A percentile compares a stretch with the other conserved stretches of the same genome.
Conservation (phyloP, 2,329 filamentous ascomycete genomes). For the Fusarium albosuccineum region DNA sequence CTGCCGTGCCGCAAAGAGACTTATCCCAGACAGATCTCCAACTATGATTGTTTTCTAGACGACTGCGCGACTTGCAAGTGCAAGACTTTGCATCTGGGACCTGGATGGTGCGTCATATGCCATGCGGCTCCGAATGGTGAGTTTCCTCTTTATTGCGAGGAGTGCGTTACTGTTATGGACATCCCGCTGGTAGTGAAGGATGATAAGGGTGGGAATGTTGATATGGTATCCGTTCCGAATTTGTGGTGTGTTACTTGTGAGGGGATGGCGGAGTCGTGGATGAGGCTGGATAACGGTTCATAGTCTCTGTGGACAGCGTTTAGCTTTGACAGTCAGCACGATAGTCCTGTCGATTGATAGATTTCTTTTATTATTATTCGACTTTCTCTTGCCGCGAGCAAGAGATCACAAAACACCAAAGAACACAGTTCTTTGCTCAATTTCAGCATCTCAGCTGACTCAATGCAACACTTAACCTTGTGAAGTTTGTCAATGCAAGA, state of each 20-base stretch:
- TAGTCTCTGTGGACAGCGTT: too few relatives aligned
- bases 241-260: constrained; percentile 40
- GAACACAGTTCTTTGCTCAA: too few relatives aligned
- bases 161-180: constrained; percentile 14
- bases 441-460: too few relatives aligned
- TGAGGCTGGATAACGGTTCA: constrained; percentile 2
- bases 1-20: constrained; percentile 10
- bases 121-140: background rate
- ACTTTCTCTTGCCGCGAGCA: too few relatives aligned
- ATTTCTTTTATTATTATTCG: too few relatives aligned
- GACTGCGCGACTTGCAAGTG: constrained; percentile 4
- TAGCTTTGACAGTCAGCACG: too few relatives aligned
- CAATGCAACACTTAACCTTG: too few relatives aligned
- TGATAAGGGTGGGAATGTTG: constrained; percentile 24
- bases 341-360: too few relatives aligned
- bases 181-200: constrained; percentile 24
- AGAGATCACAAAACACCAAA: too few relatives aligned
- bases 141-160: constrained; percentile 28
- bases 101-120: constrained; percentile 36
- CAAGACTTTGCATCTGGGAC: constrained; percentile 37
- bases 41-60: constrained; percentile 19
- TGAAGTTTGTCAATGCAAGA: too few relatives aligned
- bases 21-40: background rate
- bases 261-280: constrained; percentile 28
- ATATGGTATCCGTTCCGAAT: constrained; percentile 30